Evolutionary conservation across 2,329 filamentous ascomycete species (phyloP).

Genomic region (Stagonosporopsis rhizophila): DNA sequence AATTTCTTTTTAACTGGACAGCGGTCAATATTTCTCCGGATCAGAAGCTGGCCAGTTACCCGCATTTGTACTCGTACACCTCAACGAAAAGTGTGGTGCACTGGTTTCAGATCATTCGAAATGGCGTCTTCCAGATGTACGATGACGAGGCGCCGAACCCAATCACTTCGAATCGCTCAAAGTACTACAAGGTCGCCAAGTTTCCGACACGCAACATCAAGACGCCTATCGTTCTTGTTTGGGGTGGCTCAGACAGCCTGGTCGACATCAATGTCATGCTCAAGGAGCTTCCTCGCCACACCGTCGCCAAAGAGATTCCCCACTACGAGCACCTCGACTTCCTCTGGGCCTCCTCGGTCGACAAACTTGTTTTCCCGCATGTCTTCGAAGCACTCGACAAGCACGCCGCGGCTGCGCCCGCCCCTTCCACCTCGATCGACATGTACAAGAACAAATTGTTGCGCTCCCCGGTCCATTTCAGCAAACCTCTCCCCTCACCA

Average conservation of each 20-base stretch:
- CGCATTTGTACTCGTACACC: slow-evolving; percentile 95
- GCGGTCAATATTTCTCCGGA: slow-evolving; percentile 81
- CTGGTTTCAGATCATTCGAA: slow-evolving; percentile 99
- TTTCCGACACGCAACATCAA: slow-evolving; percentile 98
- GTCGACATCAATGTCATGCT: slow-evolving; percentile 95
- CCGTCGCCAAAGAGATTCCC: slow-evolving; percentile 82
- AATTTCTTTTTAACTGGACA: slow-evolving; percentile 89
- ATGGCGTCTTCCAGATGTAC: slow-evolving; percentile 96
- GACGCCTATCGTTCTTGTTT: slow-evolving; percentile 91
- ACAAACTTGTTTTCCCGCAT: slow-evolving; percentile 84
- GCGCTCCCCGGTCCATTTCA: slow-evolving; percentile 40
- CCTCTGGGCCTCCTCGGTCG: slow-evolving; percentile 87
- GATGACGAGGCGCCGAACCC: slow-evolving; percentile 90
- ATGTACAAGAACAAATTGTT: slow-evolving; percentile 33
- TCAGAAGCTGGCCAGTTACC: slow-evolving; percentile 94
- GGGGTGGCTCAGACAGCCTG: slow-evolving; percentile 90
- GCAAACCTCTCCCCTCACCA: slow-evolving; percentile 35
- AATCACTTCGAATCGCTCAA: slow-evolving; percentile 72
- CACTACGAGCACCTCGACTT: slow-evolving; percentile 98
- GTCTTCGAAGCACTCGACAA: slow-evolving; percentile 87
- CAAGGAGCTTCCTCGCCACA: slow-evolving; percentile 82
- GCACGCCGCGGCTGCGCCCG: slow-evolving; percentile 51
- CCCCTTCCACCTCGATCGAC: not conserved
- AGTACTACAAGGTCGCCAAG: slow-evolving; percentile 95
- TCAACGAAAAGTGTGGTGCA: slow-evolving; percentile 97